These are phyloP conservation scores for Solanum medicagineum DNA, from an alignment of 257 asterid genomes.

Conservation along the genomic window DNA sequence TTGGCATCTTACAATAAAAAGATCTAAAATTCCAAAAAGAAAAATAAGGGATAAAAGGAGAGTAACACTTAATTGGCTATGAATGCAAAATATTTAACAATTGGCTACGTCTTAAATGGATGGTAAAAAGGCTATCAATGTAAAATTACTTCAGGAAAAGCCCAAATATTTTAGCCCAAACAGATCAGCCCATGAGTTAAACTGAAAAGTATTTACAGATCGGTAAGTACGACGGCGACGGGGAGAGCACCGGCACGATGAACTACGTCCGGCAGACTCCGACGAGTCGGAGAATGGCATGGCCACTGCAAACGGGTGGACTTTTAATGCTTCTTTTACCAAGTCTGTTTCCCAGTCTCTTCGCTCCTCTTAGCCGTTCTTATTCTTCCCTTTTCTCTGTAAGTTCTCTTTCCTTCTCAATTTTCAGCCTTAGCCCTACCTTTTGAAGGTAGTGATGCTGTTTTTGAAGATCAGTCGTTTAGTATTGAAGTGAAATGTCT, in stretches of 20 bases:
- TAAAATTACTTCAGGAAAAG: not conserved
- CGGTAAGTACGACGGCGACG: not conserved
- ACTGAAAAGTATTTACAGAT: not conserved
- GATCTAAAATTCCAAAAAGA: not conserved
- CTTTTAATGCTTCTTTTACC: slow-evolving; percentile 17
- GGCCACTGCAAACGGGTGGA: slow-evolving; percentile 11
- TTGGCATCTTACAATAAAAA: not conserved
- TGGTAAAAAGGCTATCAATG: not conserved
- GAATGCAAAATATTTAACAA: not conserved
- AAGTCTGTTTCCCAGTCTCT: slow-evolving; percentile 18
- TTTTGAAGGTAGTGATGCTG: not conserved
- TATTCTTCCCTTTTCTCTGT: slow-evolving; percentile 30
- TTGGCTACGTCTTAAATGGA: not conserved
- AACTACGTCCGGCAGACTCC: not conserved
- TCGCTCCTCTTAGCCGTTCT: slow-evolving; percentile 20
- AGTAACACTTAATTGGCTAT: not conserved
- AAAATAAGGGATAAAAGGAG: not conserved
- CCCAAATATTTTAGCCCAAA: not conserved
- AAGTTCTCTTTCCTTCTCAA: not conserved
- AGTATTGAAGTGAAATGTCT: not conserved
- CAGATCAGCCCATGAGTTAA: not conserved
- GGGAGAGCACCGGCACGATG: not conserved
- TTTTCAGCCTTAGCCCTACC: not conserved
- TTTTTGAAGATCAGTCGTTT: not conserved
- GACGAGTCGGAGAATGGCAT: not conserved